Evolutionary conservation across 495 filamentous ascomycete genomes (phyloP).

Genomic region (Paragyromitra xinjiangensis): DNA sequence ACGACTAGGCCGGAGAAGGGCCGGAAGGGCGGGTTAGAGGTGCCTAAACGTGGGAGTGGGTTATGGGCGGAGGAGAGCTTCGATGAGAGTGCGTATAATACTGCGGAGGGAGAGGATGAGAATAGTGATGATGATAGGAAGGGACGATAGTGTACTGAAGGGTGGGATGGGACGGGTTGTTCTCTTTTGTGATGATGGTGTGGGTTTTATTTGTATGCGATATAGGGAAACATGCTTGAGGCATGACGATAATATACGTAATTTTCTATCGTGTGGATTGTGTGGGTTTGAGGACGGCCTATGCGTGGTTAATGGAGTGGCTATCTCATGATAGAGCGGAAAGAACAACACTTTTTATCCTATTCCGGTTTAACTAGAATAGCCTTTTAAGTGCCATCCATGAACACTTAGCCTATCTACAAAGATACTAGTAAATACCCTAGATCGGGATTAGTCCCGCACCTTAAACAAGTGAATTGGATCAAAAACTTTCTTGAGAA

Average conservation of each 20-base stretch:
- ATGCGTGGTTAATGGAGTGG: background rate
- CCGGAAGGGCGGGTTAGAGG: conserved; percentile 8
- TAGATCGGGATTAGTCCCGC: too few species aligned
- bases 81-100: conserved; percentile 54
- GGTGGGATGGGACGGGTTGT: background rate
- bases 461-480: too few species aligned
- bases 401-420: too few species aligned
- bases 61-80: conserved; percentile 51
- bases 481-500: too few species aligned
- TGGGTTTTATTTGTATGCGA: conserved; percentile 19
- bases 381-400: too few species aligned
- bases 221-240: conserved; percentile 6
- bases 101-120: conserved; percentile 51
- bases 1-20: conserved; percentile 33
- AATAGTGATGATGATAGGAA: conserved; percentile 45
- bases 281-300: too few species aligned
- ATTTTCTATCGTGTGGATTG: conserved; percentile 15
- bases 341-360: too few species aligned
- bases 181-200: background rate
- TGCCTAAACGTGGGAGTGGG: background rate
- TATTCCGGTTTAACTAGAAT: too few species aligned
- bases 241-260: conserved; percentile 38
- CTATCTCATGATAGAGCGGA: background rate
- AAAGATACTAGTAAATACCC: too few species aligned
- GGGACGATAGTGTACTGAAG: background rate